phyloP scores from a whole-genome alignment of 371 early-diverging fungal species.

The Entomophthora muscae region DNA sequence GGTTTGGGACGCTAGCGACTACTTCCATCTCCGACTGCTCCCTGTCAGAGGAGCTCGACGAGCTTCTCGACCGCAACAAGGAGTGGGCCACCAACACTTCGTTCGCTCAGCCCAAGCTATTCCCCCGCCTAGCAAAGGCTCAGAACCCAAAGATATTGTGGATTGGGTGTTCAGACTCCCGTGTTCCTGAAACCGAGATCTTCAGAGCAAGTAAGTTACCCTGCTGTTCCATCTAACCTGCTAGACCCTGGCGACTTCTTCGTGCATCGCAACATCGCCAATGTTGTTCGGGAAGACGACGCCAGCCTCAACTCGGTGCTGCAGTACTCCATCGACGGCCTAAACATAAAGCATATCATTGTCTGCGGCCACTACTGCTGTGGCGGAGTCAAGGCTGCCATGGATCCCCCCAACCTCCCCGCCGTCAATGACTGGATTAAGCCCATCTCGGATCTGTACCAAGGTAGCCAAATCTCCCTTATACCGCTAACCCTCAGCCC shows the following conservation, averaged over 20 bases:
- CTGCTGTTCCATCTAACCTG: background rate
- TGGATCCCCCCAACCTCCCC: constrained; percentile 38
- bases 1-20: background rate
- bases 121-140: constrained; percentile 14
- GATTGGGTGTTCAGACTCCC: constrained; percentile 86
- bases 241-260: constrained; percentile 72
- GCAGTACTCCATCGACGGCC: constrained; percentile 77
- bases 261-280: constrained; percentile 92
- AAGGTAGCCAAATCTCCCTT: too few species aligned
- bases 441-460: constrained; percentile 48
- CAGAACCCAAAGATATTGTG: constrained; percentile 80
- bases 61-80: background rate
- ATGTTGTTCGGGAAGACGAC: constrained; percentile 63
- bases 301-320: constrained; percentile 67
- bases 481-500: too few species aligned
- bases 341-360: constrained; percentile 80
- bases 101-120: background rate
- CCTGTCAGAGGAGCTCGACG: background rate
- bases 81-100: background rate
- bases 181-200: constrained; percentile 52
- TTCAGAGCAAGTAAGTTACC: background rate
- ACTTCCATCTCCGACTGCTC: background rate
- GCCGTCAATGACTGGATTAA: constrained; percentile 74
- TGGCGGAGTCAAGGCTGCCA: constrained; percentile 65
- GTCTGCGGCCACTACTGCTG: constrained; percentile 87